Evolutionary conservation across 2,329 filamentous ascomycete species (phyloP), one percentile per base, ranked within the genome.

Genomic region (Aureobasidium namibiae): DNA sequence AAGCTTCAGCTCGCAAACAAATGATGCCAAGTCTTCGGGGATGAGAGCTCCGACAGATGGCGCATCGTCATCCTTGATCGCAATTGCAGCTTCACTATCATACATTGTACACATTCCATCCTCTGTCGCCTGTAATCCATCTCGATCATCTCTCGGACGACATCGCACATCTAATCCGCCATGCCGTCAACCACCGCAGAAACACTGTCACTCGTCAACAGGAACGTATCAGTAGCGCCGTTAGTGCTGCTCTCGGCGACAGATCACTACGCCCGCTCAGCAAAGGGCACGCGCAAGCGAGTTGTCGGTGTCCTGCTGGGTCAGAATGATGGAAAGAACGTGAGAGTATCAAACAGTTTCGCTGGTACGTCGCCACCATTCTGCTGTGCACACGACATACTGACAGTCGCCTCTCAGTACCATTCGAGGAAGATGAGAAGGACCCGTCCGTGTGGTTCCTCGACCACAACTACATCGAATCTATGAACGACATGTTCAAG

Each of bases 401-500:
- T 63, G 52, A 63, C 56, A 60, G 39, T 59, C 56, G 60, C 62
- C 44, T 61, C 48, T 60, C 69, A 96, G 94, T 97, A 46, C 94
- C 94, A 1, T 99, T 99, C 71, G 94, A 99, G 76, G 94, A 99
- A 78, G 94, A 99, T 74, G 94, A 96, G 70, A 96, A 95, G 77
- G 92, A 99, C 73, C 92, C 92, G 3, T 95, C 92, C 36, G 94
- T 99, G 72, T 99, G 94, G 94, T 99, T 97, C 74, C 78, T 99
- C 65, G 94, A 99, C 74, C 94, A 99, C 82, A 97, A 97, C 82
- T 99, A 96, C 71, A 89, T 99, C 75, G 94, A 99, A 77, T 90
- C 88, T 67, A 99, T 99, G 94, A 95, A 94, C 78, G 94, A 97
- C 76, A 99, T 99, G 94, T 99, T 99, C 83, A 99, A 99, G 82